A percentile compares a stretch with the other conserved stretches of the same genome.
Evolutionary conservation across 345 rosid species (phyloP).

Genomic region (Eucalyptus fibrosa): DNA sequence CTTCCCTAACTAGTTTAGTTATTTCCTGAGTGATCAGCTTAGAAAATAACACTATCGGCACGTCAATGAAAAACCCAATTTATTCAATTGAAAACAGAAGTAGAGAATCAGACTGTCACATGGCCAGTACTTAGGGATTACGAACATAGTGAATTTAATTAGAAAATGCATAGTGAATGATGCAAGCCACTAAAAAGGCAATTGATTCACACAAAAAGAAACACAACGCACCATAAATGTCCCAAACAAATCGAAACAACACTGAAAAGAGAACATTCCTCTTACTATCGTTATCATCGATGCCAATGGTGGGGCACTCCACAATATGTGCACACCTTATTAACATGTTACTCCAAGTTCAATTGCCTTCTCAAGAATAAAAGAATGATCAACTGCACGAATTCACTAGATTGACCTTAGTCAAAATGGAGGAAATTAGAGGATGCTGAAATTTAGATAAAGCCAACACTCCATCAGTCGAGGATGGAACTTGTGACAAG

Average conservation of each 20-base stretch:
- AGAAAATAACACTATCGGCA: too few relatives aligned
- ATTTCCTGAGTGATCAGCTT: too few relatives aligned
- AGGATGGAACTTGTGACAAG: background rate
- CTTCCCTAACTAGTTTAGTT: too few relatives aligned
- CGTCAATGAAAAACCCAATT: too few relatives aligned
- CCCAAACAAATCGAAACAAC: background rate
- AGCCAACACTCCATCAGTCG: background rate
- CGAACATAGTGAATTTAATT: background rate
- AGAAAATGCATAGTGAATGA: background rate
- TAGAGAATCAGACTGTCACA: too few relatives aligned
- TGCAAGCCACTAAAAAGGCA: background rate
- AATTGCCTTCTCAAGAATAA: background rate
- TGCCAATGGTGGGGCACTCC: background rate
- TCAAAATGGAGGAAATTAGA: background rate
- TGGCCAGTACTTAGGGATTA: background rate
- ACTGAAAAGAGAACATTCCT: background rate
- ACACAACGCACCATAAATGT: background rate
- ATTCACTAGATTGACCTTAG: background rate
- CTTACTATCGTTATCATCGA: background rate
- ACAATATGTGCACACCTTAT: background rate
- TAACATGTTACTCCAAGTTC: background rate
- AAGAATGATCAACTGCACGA: background rate
- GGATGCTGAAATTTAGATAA: background rate
- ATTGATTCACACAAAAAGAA: background rate
- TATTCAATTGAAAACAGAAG: too few relatives aligned